A percentile compares a stretch with the other conserved stretches of the same genome.
These are phyloP conservation scores for Debaryomycetaceae sp. DNA, from an alignment of 1,139 yeast species.

Conservation along the genomic window DNA sequence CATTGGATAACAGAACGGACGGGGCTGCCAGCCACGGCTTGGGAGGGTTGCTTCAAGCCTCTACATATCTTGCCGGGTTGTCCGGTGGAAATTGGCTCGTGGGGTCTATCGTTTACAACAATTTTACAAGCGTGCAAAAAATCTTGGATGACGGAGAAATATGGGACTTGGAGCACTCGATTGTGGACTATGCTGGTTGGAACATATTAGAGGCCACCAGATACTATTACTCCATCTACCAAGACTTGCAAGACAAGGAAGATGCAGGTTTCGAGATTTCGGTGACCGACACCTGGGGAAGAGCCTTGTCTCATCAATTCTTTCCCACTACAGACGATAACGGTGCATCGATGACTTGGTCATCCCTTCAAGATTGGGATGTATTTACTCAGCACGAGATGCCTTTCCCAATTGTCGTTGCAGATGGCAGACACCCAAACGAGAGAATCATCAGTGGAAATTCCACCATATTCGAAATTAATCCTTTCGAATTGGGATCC, in stretches of 20 bases:
- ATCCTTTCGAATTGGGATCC: constrained; percentile 43
- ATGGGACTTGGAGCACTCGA: constrained; percentile 40
- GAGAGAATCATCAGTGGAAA: constrained; percentile 31
- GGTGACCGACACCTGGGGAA: constrained; percentile 45
- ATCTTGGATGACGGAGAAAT: constrained; percentile 25
- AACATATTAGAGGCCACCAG: constrained; percentile 30
- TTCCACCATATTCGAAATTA: constrained; percentile 40
- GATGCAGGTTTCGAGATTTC: constrained; percentile 36
- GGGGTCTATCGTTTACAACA: constrained; percentile 35
- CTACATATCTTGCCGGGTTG: constrained; percentile 39
- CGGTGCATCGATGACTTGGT: constrained; percentile 39
- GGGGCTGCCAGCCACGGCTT: constrained; percentile 39
- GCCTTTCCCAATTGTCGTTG: constrained; percentile 42
- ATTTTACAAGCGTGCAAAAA: constrained; percentile 37
- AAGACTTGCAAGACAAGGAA: constrained; percentile 27
- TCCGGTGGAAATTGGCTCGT: constrained; percentile 47
- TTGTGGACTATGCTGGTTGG: constrained; percentile 38
- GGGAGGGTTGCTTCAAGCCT: constrained; percentile 39
- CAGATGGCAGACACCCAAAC: constrained; percentile 39
- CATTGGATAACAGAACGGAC: constrained; percentile 28
- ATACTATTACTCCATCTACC: constrained; percentile 29
- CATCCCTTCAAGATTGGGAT: constrained; percentile 25
- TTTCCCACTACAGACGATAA: constrained; percentile 18
- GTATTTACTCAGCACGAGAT: constrained; percentile 30
- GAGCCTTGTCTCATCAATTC: constrained; percentile 39